Evolutionary conservation across 202 grass and related monocot genomes (phyloP), one percentile per base, ranked within the genome.

Genomic region (Dendrocalamus latiflorus): DNA sequence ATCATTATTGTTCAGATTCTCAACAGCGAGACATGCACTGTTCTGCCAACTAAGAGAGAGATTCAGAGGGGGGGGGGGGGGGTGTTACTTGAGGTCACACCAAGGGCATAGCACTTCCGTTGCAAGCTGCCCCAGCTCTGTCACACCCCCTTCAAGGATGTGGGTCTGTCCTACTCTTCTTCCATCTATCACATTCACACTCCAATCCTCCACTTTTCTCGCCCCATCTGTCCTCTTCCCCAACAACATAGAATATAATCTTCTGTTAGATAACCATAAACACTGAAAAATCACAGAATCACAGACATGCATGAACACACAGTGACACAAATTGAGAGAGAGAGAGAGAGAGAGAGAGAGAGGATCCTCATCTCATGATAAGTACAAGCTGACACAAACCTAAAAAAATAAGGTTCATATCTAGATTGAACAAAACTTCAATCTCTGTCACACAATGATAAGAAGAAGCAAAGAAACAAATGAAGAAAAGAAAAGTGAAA

Each of bases 351-450:
- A 50, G 72, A 76, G 56, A 68, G 71, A 76, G 8, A 60, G 30
- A 84, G 24, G 28, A 68, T 42, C 66, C 43, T 83, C 82, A 80
- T 86, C 53, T 53, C 78, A 83, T 75, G 79, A 79, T 53, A 78
- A 64, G 74, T 65, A 65, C 78, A 84, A 69, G 58, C 60, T 83
- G 87, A 80, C 79, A 78, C 54, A 85, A 90, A 82, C 72, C 84
- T 73, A 85, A 15, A 82, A 57, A 78, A 64, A 57, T 33, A 82
- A 91, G 79, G 89, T 93, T 87, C 87, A 85, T 90, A 88, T 74
- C 65, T 82, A 90, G 83, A 90, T 92, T 87, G 75, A 87, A 91
- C 84, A 81, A 89, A 87, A 91, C 25, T 74, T 33, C 80, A 92
- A 69, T 83, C 76, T 83, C 72, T 82, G 75, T 54, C 86, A 72